Conservation (phyloP, 306 rosid genomes). For the Carpinus fangiana region DNA sequence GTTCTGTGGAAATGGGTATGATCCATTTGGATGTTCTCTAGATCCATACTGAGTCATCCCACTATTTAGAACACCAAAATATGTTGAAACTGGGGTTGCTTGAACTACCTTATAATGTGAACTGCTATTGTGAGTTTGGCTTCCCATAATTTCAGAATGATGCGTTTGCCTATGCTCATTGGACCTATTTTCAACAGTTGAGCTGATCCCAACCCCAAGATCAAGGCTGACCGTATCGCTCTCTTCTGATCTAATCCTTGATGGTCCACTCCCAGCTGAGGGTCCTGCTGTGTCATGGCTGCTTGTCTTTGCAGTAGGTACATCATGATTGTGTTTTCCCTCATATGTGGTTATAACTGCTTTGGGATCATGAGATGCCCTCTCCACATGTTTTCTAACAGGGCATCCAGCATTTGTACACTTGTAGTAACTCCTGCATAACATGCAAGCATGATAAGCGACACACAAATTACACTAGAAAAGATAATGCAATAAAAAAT, state of each 20-base stretch:
- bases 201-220: conserved; percentile 83
- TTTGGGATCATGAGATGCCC: conserved; percentile 97
- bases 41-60: conserved; percentile 62
- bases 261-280: conserved; percentile 31
- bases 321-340: conserved; percentile 94
- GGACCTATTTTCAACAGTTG: conserved; percentile 56
- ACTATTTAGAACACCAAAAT: conserved; percentile 61
- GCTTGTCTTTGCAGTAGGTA: conserved; percentile 78
- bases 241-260: conserved; percentile 67
- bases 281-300: conserved; percentile 81
- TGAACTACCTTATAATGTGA: conserved; percentile 63
- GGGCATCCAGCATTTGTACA: conserved; percentile 97
- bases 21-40: conserved; percentile 60
- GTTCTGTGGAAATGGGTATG: conserved; percentile 73
- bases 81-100: conserved; percentile 45
- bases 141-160: conserved; percentile 45
- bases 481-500: conserved; percentile 15
- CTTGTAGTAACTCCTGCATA: conserved; percentile 93
- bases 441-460: conserved; percentile 28
- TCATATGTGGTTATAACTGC: conserved; percentile 96
- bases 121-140: conserved; percentile 49
- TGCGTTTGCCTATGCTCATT: conserved; percentile 47
- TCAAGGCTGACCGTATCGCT: conserved; percentile 82
- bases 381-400: conserved; percentile 93
- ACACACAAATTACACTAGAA: conserved; percentile 4